Evolutionary conservation across 148 eudicot genomes (phyloP).

Genomic region (Chenopodium formosanum): DNA sequence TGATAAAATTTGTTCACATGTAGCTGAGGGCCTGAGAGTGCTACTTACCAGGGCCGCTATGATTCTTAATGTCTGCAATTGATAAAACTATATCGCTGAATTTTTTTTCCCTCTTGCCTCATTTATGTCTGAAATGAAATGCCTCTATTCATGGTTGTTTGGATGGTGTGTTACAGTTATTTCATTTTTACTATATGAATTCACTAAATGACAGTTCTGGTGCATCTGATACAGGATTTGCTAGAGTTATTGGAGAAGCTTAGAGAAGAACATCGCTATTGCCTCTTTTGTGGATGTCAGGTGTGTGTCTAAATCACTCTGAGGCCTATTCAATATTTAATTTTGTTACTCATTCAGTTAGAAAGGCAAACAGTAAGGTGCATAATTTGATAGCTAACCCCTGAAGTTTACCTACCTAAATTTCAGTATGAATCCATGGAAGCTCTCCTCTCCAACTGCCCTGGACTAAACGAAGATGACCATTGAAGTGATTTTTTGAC

Average conservation of each 20-base stretch:
- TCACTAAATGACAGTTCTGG: conserved; percentile 8
- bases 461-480: conserved; percentile 81
- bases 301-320: conserved; percentile 34
- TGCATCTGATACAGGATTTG: conserved; percentile 68
- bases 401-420: conserved; percentile 9
- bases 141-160: neutral
- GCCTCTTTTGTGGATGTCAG: conserved; percentile 95
- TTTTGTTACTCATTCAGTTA: neutral
- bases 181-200: neutral
- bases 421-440: conserved; percentile 82
- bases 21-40: neutral
- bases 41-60: neutral
- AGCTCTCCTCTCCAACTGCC: conserved; percentile 62
- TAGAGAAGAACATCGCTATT: conserved; percentile 74
- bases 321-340: neutral
- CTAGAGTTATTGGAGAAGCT: conserved; percentile 58
- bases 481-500: conserved; percentile 37
- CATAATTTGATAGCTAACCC: neutral
- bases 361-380: neutral
- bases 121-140: neutral
- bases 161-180: neutral
- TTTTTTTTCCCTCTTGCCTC: neutral
- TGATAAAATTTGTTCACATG: neutral
- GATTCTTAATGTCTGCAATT: too few species aligned
- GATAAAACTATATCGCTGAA: too few species aligned